Evolutionary conservation across 768 basidiomycete genomes (phyloP).

Genomic region (Lentinula raphanica): DNA sequence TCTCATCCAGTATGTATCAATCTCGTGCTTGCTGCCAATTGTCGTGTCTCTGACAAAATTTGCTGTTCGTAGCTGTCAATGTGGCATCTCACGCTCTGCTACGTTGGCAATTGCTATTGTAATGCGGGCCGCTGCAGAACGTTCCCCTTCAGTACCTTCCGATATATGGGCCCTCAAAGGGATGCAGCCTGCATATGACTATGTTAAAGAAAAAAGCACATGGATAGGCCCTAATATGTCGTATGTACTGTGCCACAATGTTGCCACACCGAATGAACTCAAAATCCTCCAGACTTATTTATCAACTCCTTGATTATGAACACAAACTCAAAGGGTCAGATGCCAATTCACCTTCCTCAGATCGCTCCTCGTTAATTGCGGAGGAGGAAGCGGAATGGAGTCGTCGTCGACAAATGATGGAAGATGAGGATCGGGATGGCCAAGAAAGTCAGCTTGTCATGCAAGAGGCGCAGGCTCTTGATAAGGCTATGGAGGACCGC

Average conservation of each 20-base stretch:
- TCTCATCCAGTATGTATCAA: conserved; percentile 70
- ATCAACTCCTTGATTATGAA: conserved; percentile 90
- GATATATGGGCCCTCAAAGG: conserved; percentile 77
- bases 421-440: conserved; percentile 46
- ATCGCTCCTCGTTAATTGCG: conserved; percentile 44
- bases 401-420: conserved; percentile 56
- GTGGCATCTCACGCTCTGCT: conserved; percentile 88
- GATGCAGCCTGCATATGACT: conserved; percentile 87
- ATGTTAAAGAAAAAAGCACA: conserved; percentile 84
- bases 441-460: conserved; percentile 53
- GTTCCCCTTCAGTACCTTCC: conserved; percentile 59
- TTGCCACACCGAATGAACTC: too few relatives aligned
- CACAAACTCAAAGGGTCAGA: conserved; percentile 55
- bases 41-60: conserved; percentile 16
- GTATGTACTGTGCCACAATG: conserved; percentile 43
- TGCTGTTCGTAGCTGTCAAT: conserved; percentile 66
- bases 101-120: conserved; percentile 88
- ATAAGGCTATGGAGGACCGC: conserved; percentile 85
- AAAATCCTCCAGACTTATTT: conserved; percentile 63
- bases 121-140: conserved; percentile 83
- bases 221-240: conserved; percentile 93
- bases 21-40: conserved; percentile 11
- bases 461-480: conserved; percentile 77
- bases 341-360: conserved; percentile 47
- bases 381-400: conserved; percentile 82